A percentile compares a stretch with the other conserved stretches of the same genome.
Conservation (phyloP, 2,329 filamentous ascomycete species). For the Cladosporium colombiae region DNA sequence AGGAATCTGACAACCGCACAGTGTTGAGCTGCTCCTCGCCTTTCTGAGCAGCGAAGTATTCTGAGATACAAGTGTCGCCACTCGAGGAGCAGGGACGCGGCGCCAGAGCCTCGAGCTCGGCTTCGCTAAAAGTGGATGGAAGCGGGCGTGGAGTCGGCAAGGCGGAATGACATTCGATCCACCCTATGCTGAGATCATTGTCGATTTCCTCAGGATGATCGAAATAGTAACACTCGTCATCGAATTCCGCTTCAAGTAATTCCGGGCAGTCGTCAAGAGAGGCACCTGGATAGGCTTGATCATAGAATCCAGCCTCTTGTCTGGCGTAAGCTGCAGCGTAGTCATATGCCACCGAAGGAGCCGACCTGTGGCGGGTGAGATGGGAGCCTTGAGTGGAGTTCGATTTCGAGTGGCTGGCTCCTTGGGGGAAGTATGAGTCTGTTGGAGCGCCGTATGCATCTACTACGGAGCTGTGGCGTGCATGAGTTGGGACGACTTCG, state of each 20-base stretch:
- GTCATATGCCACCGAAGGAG: constrained; percentile 18
- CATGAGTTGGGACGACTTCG: not conserved
- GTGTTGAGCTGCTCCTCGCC: constrained; percentile 48
- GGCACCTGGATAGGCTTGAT: constrained; percentile 1
- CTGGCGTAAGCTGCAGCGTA: constrained; percentile 16
- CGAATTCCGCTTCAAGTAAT: constrained; percentile 44
- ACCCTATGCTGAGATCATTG: constrained; percentile 46
- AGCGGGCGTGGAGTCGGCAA: constrained; percentile 46
- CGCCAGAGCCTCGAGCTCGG: constrained; percentile 45
- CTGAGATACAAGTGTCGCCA: constrained; percentile 51
- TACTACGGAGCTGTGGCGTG: constrained; percentile 5
- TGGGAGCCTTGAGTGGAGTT: not conserved
- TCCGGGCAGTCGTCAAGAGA: constrained; percentile 15
- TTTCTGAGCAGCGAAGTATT: constrained; percentile 49
- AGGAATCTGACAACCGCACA: constrained; percentile 52
- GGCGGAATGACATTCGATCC: constrained; percentile 48
- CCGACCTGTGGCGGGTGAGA: constrained; percentile 26
- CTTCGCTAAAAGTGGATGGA: constrained; percentile 46
- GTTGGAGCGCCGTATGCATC: not conserved
- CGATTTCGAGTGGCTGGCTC: constrained; percentile 1
- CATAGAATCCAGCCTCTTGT: not conserved
- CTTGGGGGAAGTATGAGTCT: constrained; percentile 12
- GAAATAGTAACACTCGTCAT: constrained; percentile 46
- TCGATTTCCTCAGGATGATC: constrained; percentile 48
- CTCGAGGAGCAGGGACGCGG: constrained; percentile 39